Evolutionary conservation across 352 stramenopile genomes (phyloP), one percentile per base, ranked within the genome.

Genomic region (Pythium apleroticum): DNA sequence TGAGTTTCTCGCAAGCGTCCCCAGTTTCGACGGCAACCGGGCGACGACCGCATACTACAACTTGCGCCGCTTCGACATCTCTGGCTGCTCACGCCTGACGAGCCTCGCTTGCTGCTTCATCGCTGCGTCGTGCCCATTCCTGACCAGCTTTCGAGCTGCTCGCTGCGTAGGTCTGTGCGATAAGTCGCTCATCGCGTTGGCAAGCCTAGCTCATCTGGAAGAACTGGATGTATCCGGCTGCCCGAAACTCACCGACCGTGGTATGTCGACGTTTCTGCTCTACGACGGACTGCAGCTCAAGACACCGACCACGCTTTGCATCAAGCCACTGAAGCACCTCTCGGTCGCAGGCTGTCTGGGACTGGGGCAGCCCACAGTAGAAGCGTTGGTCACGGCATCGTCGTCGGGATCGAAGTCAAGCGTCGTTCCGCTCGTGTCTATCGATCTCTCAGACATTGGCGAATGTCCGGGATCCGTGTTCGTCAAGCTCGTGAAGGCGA

Each of bases 71-170:
- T 43, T 93, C 11, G 81, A 95, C 52, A 65, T 95, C 20, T 87
- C 82, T 1, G 77, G 74, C 3, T 90, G 82, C 33, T 50, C 24
- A 4, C 59, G 28, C 1, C 54, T 93, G 31, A 90, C 84, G 7
- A 79, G 77, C 30, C 71, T 91, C 8, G 75, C 70, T 22, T 89
- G 76, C 46, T 77, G 71, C 15, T 90, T 76, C 69, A 81, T 95
- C 28, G 71, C 79, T n/a, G 74, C 82, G 2, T 75, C 79, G 1
- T 91, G 79, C 72, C 84, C 86, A 37, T 69, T 81, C 37, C 57
- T 95, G 12, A 45, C 68, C 15, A 74, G 57, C 20, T 49, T 95
- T 24, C 78, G 81, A 12, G 69, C 70, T 17, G 73, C 78, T 1
- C 52, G 68, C 3, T 91, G 80, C 53, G 19, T 65, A 11, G n/a